Evolutionary conservation across 2,329 filamentous ascomycete genomes (phyloP), one percentile per base, ranked within the genome.

Genomic region (Colletotrichum sp.): DNA sequence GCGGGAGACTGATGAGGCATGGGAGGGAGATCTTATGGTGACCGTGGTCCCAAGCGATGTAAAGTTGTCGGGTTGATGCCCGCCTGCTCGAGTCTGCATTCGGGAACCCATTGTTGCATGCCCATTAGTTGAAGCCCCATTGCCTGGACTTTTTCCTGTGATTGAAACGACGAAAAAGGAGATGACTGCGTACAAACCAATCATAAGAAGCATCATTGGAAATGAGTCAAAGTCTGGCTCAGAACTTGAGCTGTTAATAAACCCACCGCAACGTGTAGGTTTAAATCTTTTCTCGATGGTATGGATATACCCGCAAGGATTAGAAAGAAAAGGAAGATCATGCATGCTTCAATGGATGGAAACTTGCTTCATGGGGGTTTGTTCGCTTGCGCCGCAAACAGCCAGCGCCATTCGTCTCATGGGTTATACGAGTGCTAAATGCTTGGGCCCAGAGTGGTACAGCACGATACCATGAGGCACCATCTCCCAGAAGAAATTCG

Each of bases 181-280:
- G n/a, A 52, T 24, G 44, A 52, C n/a, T 52, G 44, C n/a, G n/a
- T 13, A 52, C n/a, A 52, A 52, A 21, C n/a, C 44, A 21, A 52
- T 21, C 44, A 52, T 21, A 24, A 10, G n/a, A 52, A 52, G n/a
- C 44, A 52, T 52, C 6, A 13, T 21, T 21, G 44, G 44, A 24
- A 52, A 21, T 12, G 12, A 24, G 44, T 24, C 44, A 52, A 21
- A 52, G n/a, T 24, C 44, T 21, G 44, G n/a, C n/a, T 10, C 12
- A 52, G n/a, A 52, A 52, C 10, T 21, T 21, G 44, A 21, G 44
- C 0, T 52, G 44, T 21, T 12, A 4, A 24, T 21, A 8, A 52
- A 0, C 8, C n/a, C n/a, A 52, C n/a, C 10, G 44, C n/a, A 52
- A 21, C 0, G 3, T 13, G 6, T 52, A 5, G 12, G 2, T 52